These are phyloP conservation scores for Cercospora zeina DNA, from an alignment of 2,329 filamentous ascomycete genomes.

Conservation along the genomic window DNA sequence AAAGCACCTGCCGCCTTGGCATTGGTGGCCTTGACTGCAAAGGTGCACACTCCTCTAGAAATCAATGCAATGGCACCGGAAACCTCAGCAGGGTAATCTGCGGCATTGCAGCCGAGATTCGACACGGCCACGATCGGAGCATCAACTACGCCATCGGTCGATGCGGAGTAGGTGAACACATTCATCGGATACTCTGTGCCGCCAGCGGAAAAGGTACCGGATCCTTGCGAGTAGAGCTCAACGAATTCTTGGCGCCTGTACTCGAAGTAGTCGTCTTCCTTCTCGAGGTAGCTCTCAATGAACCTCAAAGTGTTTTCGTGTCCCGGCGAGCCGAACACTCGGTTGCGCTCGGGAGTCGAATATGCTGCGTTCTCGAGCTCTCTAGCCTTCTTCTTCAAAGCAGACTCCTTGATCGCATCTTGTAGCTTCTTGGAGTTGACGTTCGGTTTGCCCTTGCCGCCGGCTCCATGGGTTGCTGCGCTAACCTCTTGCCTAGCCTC, in stretches of 20 bases:
- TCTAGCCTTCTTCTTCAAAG: slow-evolving; percentile 31
- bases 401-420: slow-evolving; percentile 24
- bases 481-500: slow-evolving; percentile 16
- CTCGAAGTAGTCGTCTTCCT: slow-evolving; percentile 60
- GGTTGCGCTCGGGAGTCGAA: slow-evolving; percentile 41
- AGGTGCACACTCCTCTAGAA: slow-evolving; percentile 67
- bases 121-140: slow-evolving; percentile 59
- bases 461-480: background rate
- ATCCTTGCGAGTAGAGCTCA: slow-evolving; percentile 40
- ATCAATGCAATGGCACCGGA: slow-evolving; percentile 69
- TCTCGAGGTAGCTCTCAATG: slow-evolving; percentile 40
- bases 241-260: slow-evolving; percentile 53
- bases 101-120: slow-evolving; percentile 62
- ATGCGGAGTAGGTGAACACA: slow-evolving; percentile 59
- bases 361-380: slow-evolving; percentile 45
- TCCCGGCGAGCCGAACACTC: slow-evolving; percentile 42
- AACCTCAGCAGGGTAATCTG: slow-evolving; percentile 63
- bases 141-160: slow-evolving; percentile 57
- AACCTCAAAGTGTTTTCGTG: slow-evolving; percentile 46
- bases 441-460: slow-evolving; percentile 14
- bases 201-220: slow-evolving; percentile 52
- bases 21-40: slow-evolving; percentile 67
- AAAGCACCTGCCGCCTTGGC: slow-evolving; percentile 69
- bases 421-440: slow-evolving; percentile 27
- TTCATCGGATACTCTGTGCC: slow-evolving; percentile 61